Base-by-base conservation (phyloP, 177 flowering plant genomes). In the Vitis hybrid region DNA sequence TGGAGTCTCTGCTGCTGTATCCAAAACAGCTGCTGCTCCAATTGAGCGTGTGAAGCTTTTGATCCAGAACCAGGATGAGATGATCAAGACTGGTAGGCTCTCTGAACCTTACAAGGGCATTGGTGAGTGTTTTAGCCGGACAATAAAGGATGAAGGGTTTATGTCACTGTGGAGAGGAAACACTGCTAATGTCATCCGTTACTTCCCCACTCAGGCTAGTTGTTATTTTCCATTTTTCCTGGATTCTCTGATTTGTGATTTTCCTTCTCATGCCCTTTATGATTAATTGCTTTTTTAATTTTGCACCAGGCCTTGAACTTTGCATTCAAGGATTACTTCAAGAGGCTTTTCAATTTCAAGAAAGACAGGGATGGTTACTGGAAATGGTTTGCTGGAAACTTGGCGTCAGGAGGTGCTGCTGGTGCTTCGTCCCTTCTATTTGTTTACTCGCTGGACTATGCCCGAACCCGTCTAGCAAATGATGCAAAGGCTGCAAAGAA, bases 321-420 rank as follows among this genome's bases (percentile, higher is more conserved):
- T 73, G 88, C 88, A 2, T 85, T 85, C 78, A 83, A 85, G 76
- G 88, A 85, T 73, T 83, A 85, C 82, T 85, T 83, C 73, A 85
- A 85, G 82, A 81, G 83, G 76, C 81, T 85, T n/a, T 85, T 83
- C 73, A 83, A 85, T 77, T 85, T 85, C 71, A 83, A 85, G 83
- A 85, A 85, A 65, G 88, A 85, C 67, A 82, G 59, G 72, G 88
- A 85, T 77, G 88, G 88, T 51, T 84, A 82, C 80, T 82, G 88
- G 87, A 80, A 80, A 63, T 84, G 88, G 88, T 83, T 85, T 77
- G 88, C 83, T 60, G 84, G 88, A 13, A 83, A 85, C 79, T 75
- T 85, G 79, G 86, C 76, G n/a, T 85, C 86, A 11, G 86, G 88
- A 18, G 88, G 84, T 70, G 86, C 86, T 10, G 86, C 88, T 76